These are phyloP conservation scores for Zanthoxylum bungeanum DNA, from an alignment of 345 rosid species.

Conservation along the genomic window DNA sequence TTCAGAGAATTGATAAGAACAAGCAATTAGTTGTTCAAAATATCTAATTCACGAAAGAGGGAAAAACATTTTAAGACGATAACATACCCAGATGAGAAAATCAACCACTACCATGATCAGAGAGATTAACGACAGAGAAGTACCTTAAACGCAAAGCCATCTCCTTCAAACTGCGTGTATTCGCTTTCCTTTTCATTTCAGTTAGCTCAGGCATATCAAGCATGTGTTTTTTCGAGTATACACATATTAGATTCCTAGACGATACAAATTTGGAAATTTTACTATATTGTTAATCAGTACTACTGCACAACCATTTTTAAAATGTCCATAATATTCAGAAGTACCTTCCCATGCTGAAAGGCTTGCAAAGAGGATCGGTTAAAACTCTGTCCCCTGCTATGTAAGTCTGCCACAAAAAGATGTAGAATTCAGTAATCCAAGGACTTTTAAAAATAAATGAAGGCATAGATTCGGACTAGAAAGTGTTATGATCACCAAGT, in stretches of 20 bases:
- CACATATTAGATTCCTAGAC: conserved; percentile 88
- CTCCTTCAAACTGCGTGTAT: conserved; percentile 91
- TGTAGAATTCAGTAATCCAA: conserved; percentile 20
- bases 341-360: conserved; percentile 99
- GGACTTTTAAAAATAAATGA: conserved; percentile 12
- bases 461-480: conserved; percentile 16
- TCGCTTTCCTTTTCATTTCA: conserved; percentile 86
- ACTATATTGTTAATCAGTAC: conserved; percentile 22
- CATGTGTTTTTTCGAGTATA: conserved; percentile 96
- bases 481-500: conserved; percentile 48
- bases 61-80: neutral
- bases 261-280: conserved; percentile 11
- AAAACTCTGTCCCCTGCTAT: conserved; percentile 97
- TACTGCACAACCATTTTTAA: conserved; percentile 25
- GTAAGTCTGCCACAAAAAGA: conserved; percentile 55
- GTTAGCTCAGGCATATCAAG: conserved; percentile 80
- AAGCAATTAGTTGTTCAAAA: neutral
- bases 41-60: neutral
- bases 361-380: conserved; percentile 96
- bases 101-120: neutral
- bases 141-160: conserved; percentile 92
- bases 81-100: neutral
- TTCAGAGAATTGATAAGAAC: neutral
- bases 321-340: conserved; percentile 3
- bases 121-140: neutral